Evolutionary conservation across 441 rosid species (phyloP).

Genomic region (Pelargonium myrrhifolium): DNA sequence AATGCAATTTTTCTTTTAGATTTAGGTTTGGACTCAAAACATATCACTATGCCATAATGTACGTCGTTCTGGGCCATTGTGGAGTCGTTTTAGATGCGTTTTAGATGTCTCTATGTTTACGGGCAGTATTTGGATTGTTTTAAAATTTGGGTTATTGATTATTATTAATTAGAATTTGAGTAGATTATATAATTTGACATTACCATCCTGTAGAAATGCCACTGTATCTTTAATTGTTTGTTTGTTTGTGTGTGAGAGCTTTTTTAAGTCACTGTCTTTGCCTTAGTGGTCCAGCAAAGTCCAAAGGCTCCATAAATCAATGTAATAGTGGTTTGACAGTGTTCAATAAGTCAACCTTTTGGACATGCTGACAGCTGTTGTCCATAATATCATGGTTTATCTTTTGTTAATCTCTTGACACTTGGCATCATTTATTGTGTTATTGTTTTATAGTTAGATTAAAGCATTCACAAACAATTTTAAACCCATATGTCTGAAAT

Average conservation of each 20-base stretch:
- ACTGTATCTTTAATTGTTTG: neutral
- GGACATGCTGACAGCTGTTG: conserved; percentile 35
- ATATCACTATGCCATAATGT: no score
- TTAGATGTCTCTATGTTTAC: no score
- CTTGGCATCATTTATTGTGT: conserved; percentile 10
- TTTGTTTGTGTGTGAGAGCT: neutral
- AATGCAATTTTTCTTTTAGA: no score
- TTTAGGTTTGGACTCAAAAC: no score
- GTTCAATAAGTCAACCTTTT: conserved; percentile 34
- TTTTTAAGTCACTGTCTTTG: conserved; percentile 24
- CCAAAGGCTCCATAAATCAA: conserved; percentile 21
- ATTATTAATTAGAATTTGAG: no score
- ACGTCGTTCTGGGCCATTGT: no score
- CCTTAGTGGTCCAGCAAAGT: conserved; percentile 27
- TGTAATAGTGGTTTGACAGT: conserved; percentile 30
- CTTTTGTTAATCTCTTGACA: conserved; percentile 10
- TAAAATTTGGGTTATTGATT: no score
- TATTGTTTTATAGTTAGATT: neutral
- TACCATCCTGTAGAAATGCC: neutral
- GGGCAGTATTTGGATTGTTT: no score
- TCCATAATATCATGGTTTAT: conserved; percentile 23
- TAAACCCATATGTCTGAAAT: conserved; percentile 9
- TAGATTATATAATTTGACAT: no score
- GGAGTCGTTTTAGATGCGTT: no score
- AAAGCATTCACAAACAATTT: conserved; percentile 13